Evolutionary conservation across 73 alveolate genomes (phyloP), one percentile per base, ranked within the genome.

Genomic region (Halteria grandinella): DNA sequence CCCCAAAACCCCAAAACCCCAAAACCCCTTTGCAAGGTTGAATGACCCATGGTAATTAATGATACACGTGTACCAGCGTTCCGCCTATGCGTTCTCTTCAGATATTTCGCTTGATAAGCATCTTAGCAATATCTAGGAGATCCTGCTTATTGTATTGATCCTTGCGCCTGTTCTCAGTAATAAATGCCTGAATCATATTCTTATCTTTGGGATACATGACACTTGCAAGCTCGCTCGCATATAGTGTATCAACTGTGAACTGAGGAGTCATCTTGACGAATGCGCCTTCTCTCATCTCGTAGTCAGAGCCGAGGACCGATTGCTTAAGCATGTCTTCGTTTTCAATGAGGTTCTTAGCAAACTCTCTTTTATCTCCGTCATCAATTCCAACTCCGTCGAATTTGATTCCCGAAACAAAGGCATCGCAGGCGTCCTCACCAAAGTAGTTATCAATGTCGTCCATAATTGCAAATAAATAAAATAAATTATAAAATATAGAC

Each of bases 401-500:
- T 21, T 60, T n/a, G 1, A 60, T 60, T 40, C 77, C 77, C 24
- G 77, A 60, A 27, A 60, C 77, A 14, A 60, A 37, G 8, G 77
- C 77, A 60, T 60, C 43, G 14, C 37, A 23, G 24, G 77, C 77
- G 6, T 18, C 77, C 20, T 60, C 77, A 3, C 21, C 39, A 12
- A 60, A 34, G 41, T 40, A 60, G 17, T 32, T 27, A 29, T 60
- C 77, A 5, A 60, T 24, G 27, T 60, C 59, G 59, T 60, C 59
- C 77, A 60, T 60, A 21, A 15, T 37, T 15, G n/a, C n/a, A 60
- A 60, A 21, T 33, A 33, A 7, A 3, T 25, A 10, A 31, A 10
- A 11, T 7, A 28, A 11, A 39, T 39, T 11, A 39, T 39, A 39
- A 11, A 10, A 11, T 39, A 14, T 11, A 39, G 15, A 39, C 17